Evolutionary conservation across 768 basidiomycete genomes (phyloP), one percentile per base, ranked within the genome.

Genomic region (Tylopilus balloui): DNA sequence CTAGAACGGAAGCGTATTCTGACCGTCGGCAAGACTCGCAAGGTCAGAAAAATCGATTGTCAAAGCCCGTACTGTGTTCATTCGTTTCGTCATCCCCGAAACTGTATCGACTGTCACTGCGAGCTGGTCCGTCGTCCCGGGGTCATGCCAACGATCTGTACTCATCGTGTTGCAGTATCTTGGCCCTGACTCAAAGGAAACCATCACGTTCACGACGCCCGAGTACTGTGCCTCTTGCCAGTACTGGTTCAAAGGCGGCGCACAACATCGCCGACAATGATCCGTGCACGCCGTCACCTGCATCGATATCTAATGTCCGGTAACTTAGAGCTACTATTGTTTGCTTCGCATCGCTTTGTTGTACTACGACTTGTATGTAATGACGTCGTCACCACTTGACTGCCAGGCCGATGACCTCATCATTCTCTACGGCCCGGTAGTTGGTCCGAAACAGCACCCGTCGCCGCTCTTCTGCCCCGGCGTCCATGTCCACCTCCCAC

Each of bases 341-440:
- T 54, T 45, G 51, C 43, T 48, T 46, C 38, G 27, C 53, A 48
- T 39, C 36, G 45, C 58, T 56, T 44, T 65, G 58, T 48, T 66
- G 54, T 63, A 53, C 47, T 41, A 55, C 29, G 12, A 40, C 52
- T 34, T 57, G 54, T 59, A 56, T 50, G 51, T 61, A 53, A 52
- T 54, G 45, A 55, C 55, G 51, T 55, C 42, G 50, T 68, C 45
- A 88, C 86, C 86, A 88, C 54, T 86, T 83, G 5, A 88, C 87
- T 7, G 82, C 80, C 34, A 87, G 66, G 19, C 88, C 90, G 32
- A 86, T 70, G 19, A 90, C 81, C 58, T 92, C 89, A 68, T 92
- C 89, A 68, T 83, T 89, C 68, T 88, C 88, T 2, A 96, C 91
- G 23, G 88, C 88, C 50, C 81, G 78, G 64, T 92, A 95, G 61